Evolutionary conservation across 139 green algal genomes (phyloP).

Genomic region (Tetradesmus lagerheimii): DNA sequence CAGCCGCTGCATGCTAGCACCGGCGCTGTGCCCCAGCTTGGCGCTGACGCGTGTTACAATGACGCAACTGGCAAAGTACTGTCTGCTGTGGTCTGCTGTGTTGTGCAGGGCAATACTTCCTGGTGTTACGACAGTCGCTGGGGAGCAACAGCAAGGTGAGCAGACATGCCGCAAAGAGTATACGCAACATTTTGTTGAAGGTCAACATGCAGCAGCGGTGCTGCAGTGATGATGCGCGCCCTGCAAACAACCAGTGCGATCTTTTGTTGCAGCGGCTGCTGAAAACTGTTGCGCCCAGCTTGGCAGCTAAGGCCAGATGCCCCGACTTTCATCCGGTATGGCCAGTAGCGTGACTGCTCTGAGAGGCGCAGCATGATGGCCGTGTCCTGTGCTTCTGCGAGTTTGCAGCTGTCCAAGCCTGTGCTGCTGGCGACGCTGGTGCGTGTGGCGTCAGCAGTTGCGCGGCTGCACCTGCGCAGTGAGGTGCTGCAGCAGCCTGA

Average conservation of each 20-base stretch:
- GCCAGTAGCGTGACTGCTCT: too few relatives aligned
- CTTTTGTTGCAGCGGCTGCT: not conserved
- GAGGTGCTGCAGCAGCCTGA: conserved; percentile 12
- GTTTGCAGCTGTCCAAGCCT: conserved; percentile 23
- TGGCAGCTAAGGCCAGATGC: too few relatives aligned
- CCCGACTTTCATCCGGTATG: too few relatives aligned
- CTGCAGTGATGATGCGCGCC: not conserved
- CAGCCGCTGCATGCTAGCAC: not conserved
- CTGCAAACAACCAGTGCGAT: not conserved
- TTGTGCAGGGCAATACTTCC: conserved; percentile 27
- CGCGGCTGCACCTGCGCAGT: conserved; percentile 26
- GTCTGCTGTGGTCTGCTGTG: not conserved
- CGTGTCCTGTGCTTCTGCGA: not conserved
- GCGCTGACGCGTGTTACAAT: too few relatives aligned
- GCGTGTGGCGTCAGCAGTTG: not conserved
- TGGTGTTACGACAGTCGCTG: conserved; percentile 28
- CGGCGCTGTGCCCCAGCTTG: too few relatives aligned
- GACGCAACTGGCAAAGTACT: too few relatives aligned
- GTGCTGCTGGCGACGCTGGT: conserved; percentile 20
- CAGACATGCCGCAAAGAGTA: not conserved
- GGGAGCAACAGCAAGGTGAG: conserved; percentile 34
- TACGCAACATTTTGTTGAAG: not conserved
- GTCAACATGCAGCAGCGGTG: not conserved
- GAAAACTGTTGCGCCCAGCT: not conserved
- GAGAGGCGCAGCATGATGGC: too few relatives aligned